These are phyloP conservation scores for Themeda triandra DNA, from an alignment of 176 grass and related monocot species.

Conservation along the genomic window DNA sequence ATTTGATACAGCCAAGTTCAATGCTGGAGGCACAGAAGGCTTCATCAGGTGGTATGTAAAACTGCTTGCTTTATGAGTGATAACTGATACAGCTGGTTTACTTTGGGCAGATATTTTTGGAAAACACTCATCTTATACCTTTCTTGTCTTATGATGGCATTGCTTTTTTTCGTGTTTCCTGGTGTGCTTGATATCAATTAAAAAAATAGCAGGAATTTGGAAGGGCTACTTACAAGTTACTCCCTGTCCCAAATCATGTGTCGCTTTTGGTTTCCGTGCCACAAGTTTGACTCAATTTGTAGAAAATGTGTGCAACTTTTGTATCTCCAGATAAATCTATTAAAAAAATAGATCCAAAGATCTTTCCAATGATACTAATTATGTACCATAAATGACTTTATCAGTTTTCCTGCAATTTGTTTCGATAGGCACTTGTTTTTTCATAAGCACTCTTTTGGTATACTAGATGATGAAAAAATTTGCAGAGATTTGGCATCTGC, in stretches of 20 bases:
- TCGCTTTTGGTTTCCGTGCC: too few species aligned
- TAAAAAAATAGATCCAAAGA: too few species aligned
- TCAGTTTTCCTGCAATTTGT: neutral
- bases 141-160: neutral
- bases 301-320: too few species aligned
- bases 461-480: neutral
- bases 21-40: constrained; percentile 36
- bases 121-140: neutral
- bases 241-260: too few species aligned
- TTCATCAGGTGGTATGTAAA: constrained; percentile 51
- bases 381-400: too few species aligned
- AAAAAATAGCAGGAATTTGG: neutral
- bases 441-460: neutral
- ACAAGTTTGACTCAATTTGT: too few species aligned
- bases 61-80: neutral
- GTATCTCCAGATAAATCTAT: too few species aligned
- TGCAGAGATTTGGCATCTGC: neutral
- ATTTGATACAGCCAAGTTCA: constrained; percentile 22
- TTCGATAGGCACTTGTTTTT: neutral
- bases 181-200: neutral
- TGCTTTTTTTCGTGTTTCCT: neutral
- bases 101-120: neutral
- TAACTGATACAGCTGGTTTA: neutral
- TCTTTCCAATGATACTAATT: too few species aligned
- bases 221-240: neutral